Percentiles rank a stretch among this genome's conserved stretches.
Evolutionary conservation across 768 basidiomycete species (phyloP).

Genomic region (Mycena rosella): DNA sequence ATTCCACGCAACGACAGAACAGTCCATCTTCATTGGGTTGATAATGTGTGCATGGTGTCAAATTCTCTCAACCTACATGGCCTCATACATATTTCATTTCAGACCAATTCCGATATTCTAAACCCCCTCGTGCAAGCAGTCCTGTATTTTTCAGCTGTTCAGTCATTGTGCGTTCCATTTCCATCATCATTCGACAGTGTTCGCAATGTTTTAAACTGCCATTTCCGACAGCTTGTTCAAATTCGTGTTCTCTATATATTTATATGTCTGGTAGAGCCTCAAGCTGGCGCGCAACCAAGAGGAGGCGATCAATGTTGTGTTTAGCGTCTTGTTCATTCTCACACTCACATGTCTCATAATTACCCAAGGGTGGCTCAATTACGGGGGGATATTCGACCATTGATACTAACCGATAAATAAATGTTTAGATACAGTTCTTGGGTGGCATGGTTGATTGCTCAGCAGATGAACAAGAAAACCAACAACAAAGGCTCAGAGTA

Average conservation of each 20-base stretch:
- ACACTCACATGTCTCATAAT: constrained; percentile 7
- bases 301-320: constrained; percentile 4
- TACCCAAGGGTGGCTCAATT: constrained; percentile 5
- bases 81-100: neutral
- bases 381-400: too few relatives aligned
- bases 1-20: constrained; percentile 8
- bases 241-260: neutral
- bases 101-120: neutral
- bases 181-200: neutral
- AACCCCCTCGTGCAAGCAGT: neutral
- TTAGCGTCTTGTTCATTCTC: constrained; percentile 4
- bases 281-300: constrained; percentile 13
- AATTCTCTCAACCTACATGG: neutral
- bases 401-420: neutral
- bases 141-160: neutral
- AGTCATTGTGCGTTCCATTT: neutral
- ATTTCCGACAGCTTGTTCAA: neutral
- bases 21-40: neutral
- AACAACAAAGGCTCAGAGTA: too few relatives aligned
- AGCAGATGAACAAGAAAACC: neutral
- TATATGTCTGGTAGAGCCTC: constrained; percentile 9
- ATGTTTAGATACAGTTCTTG: constrained; percentile 2
- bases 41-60: neutral
- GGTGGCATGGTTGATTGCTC: constrained; percentile 1
- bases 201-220: neutral